These are phyloP conservation scores for Thalassiosira sp. DNA, from an alignment of 352 stramenopile species.

Conservation along the genomic window DNA sequence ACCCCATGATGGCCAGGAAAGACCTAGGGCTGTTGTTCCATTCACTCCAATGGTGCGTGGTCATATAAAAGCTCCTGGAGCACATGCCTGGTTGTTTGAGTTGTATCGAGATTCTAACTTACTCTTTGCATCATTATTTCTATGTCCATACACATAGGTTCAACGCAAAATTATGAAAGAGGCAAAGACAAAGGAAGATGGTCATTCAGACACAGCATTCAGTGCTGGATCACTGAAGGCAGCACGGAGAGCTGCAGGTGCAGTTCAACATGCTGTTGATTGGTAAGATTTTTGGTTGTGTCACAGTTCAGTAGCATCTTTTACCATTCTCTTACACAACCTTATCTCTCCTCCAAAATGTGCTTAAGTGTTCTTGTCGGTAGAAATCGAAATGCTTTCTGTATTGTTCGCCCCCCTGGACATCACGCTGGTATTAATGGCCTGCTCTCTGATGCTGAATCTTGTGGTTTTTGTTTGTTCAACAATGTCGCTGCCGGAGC, in stretches of 20 bases:
- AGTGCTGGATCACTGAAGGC: conserved; percentile 78
- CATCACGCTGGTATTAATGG: conserved; percentile 96
- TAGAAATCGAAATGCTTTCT: conserved; percentile 94
- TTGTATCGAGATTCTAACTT: no score
- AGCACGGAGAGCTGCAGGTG: conserved; percentile 74
- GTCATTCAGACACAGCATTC: conserved; percentile 80
- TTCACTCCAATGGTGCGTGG: conserved; percentile 77
- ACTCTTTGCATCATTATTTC: conserved; percentile 10
- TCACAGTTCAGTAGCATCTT: conserved; percentile 1
- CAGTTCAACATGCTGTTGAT: conserved; percentile 83
- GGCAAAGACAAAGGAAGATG: conserved; percentile 60
- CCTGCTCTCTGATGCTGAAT: conserved; percentile 77
- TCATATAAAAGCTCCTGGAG: no score
- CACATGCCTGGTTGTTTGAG: no score
- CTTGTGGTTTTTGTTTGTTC: conserved; percentile 92
- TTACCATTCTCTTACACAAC: neutral
- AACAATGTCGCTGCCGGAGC: conserved; percentile 94
- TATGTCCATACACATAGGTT: conserved; percentile 47
- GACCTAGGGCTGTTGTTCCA: conserved; percentile 61
- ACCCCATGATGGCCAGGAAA: conserved; percentile 11
- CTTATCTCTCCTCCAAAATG: conserved; percentile 7
- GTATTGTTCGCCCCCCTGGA: conserved; percentile 93
- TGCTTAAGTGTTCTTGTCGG: conserved; percentile 84
- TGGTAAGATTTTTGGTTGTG: conserved; percentile 52
- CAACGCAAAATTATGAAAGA: conserved; percentile 77